A percentile compares a stretch with the other conserved stretches of the same genome.
Evolutionary conservation across 106 monocot species (phyloP).

Genomic region (Agapanthus africanus): DNA sequence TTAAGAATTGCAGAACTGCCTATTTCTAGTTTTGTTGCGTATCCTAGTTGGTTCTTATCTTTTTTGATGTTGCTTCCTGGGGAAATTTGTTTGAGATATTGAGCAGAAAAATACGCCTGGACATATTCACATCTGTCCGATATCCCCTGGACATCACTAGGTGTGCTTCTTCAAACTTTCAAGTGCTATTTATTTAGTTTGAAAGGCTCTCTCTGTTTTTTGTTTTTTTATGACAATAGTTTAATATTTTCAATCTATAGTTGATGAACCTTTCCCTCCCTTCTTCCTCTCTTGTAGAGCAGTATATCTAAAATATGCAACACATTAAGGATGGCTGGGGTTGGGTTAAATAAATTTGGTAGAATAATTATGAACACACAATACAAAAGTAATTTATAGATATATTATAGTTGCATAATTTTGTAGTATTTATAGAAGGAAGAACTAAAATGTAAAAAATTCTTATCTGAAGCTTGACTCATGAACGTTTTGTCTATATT

Average conservation of each 20-base stretch:
- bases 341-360: neutral
- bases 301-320: too few species aligned
- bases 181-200: too few species aligned
- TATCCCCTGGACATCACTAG: conserved; percentile 10
- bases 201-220: too few species aligned
- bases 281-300: neutral
- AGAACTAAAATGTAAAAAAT: neutral
- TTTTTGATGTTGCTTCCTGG: neutral
- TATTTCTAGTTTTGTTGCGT: neutral
- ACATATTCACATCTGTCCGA: conserved; percentile 5
- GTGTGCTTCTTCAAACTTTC: neutral
- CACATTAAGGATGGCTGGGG: too few species aligned
- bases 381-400: neutral
- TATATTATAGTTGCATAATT: neutral
- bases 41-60: neutral
- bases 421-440: neutral
- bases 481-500: neutral
- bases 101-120: conserved; percentile 7
- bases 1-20: neutral
- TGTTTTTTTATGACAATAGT: too few species aligned
- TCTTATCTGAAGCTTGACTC: neutral
- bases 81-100: conserved; percentile 4
- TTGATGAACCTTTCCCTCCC: neutral
- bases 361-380: neutral
- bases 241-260: neutral